Conservation (phyloP, 257 asterid species). For the Solanum etuberosum region DNA sequence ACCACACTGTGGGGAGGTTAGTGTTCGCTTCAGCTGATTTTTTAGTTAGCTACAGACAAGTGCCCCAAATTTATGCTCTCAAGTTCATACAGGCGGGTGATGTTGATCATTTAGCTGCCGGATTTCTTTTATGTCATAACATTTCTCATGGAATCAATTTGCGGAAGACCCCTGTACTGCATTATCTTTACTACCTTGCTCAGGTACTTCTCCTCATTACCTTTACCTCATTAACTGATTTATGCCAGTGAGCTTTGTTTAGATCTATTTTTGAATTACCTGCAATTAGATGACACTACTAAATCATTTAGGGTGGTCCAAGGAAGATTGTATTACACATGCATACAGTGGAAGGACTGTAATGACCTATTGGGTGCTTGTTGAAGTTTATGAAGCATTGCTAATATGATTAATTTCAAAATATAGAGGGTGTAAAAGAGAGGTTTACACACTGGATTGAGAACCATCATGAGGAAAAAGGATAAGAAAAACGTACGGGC, state of each 20-base stretch:
- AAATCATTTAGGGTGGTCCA: neutral
- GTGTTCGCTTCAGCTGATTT: constrained; percentile 16
- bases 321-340: neutral
- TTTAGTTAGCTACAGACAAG: neutral
- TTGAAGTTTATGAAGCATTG: neutral
- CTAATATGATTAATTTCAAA: neutral
- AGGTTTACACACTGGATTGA: neutral
- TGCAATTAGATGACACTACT: neutral
- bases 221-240: neutral
- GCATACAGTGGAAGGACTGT: neutral
- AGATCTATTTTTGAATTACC: neutral
- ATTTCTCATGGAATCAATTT: constrained; percentile 89
- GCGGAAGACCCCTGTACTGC: constrained; percentile 84
- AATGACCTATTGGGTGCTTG: neutral
- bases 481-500: neutral
- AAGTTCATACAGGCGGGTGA: constrained; percentile 78
- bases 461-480: neutral
- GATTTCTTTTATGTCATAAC: constrained; percentile 79
- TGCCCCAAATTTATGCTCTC: neutral
- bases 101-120: constrained; percentile 95
- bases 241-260: neutral
- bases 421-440: neutral
- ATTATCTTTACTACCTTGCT: constrained; percentile 87
- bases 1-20: constrained; percentile 99
- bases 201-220: constrained; percentile 49